phyloP scores from a whole-genome alignment of 1,284 basidiomycete genomes.

The Marasmius oreades region DNA sequence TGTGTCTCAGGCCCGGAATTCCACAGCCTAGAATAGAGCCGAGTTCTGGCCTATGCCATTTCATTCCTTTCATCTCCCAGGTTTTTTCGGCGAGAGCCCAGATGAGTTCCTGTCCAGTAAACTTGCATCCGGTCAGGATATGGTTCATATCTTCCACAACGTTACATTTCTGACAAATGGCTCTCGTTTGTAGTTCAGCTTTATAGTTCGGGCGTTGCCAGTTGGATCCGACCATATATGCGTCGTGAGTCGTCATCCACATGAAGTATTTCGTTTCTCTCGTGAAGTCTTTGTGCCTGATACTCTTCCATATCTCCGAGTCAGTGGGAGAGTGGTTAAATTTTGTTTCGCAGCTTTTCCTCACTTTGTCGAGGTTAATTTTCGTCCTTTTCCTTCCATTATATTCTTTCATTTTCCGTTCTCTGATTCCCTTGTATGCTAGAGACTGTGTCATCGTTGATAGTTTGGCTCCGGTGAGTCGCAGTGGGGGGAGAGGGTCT shows the following conservation, averaged over 20 bases:
- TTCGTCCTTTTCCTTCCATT: not conserved
- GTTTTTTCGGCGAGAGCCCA: constrained; percentile 21
- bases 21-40: constrained; percentile 14
- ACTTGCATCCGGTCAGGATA: constrained; percentile 24
- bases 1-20: not conserved
- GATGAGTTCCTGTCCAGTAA: constrained; percentile 16
- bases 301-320: constrained; percentile 11
- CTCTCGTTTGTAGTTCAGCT: not conserved
- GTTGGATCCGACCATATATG: constrained; percentile 16
- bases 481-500: not conserved
- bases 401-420: not conserved
- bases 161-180: not conserved
- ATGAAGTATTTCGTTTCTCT: constrained; percentile 22
- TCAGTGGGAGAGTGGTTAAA: not conserved
- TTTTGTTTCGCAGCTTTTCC: not conserved
- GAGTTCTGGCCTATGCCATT: constrained; percentile 8
- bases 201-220: constrained; percentile 12
- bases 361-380: constrained; percentile 4
- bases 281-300: constrained; percentile 15
- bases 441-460: not conserved
- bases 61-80: no score
- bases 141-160: constrained; percentile 20
- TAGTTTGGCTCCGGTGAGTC: not conserved
- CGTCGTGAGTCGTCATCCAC: constrained; percentile 27
- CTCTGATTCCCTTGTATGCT: not conserved